These are phyloP conservation scores for Fusarium compactum DNA, from an alignment of 2,329 filamentous ascomycete genomes.

Conservation along the genomic window DNA sequence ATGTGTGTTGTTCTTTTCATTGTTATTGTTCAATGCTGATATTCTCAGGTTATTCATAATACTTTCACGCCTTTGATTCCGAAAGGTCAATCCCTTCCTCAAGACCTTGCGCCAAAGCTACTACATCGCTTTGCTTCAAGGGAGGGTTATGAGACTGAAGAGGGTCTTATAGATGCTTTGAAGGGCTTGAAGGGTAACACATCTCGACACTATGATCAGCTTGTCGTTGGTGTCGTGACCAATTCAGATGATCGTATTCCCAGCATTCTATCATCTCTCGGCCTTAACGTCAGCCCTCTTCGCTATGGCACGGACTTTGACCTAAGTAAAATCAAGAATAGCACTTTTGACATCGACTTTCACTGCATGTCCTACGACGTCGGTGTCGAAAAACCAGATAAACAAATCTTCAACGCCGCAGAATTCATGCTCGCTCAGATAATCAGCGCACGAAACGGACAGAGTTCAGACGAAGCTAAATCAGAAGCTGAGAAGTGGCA, in stretches of 20 bases:
- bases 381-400: constrained; percentile 69
- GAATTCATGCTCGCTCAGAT: constrained; percentile 52
- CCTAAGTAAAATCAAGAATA: accelerated
- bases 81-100: constrained; percentile 2
- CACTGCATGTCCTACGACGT: constrained; percentile 70
- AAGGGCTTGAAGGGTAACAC: background rate
- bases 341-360: constrained; percentile 29
- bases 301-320: constrained; percentile 7
- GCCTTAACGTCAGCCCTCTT: constrained; percentile 31
- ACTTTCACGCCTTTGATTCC: constrained; percentile 31
- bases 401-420: constrained; percentile 67
- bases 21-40: background rate
- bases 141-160: constrained; percentile 26
- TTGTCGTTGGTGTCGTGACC: constrained; percentile 38
- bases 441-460: constrained; percentile 14
- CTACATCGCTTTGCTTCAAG: constrained; percentile 31
- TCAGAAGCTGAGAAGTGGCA: background rate
- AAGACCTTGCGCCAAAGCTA: constrained; percentile 28
- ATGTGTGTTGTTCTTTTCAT: background rate
- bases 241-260: constrained; percentile 42
- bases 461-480: background rate
- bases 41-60: constrained; percentile 30
- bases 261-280: constrained; percentile 34
- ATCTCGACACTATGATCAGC: constrained; percentile 2
- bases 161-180: constrained; percentile 8